Evolutionary conservation across 164 flowering plant genomes (phyloP).

Genomic region (Magnolia sinica): DNA sequence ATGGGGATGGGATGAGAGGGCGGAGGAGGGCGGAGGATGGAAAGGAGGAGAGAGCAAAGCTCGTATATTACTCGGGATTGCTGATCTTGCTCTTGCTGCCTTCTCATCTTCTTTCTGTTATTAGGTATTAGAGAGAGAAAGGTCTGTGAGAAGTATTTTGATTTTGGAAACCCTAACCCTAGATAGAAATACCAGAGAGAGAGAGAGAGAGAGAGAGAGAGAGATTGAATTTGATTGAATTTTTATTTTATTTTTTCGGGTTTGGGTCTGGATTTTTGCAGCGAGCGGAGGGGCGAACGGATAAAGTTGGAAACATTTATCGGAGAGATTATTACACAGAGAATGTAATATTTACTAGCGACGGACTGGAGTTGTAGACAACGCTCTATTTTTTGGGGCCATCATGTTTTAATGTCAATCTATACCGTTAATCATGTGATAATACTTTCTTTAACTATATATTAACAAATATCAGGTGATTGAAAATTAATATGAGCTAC

Average conservation of each 20-base stretch:
- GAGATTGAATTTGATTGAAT: background rate
- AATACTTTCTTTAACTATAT: too few species aligned
- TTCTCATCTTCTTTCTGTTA: conserved; percentile 2
- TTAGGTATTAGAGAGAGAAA: too few species aligned
- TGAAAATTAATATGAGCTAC: too few species aligned
- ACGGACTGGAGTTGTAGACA: too few species aligned
- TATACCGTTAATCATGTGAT: too few species aligned
- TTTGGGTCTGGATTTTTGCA: background rate
- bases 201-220: background rate
- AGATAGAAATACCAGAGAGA: background rate
- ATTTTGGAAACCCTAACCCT: background rate
- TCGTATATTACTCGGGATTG: conserved; percentile 65
- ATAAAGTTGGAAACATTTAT: conserved; percentile 4
- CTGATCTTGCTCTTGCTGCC: conserved; percentile 44
- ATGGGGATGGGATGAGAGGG: conserved; percentile 20
- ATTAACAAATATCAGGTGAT: too few species aligned
- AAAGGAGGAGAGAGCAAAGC: conserved; percentile 60
- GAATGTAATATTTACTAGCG: too few species aligned
- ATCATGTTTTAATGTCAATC: too few species aligned
- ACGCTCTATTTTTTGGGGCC: too few species aligned
- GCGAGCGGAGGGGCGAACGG: background rate
- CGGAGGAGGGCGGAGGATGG: conserved; percentile 58
- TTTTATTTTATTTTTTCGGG: background rate
- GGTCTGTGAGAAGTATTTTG: too few species aligned
- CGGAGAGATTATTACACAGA: background rate